A percentile compares a stretch with the other conserved stretches of the same genome.
phyloP scores from a whole-genome alignment of 352 stramenopile species.

The Sclerospora graminicola region DNA sequence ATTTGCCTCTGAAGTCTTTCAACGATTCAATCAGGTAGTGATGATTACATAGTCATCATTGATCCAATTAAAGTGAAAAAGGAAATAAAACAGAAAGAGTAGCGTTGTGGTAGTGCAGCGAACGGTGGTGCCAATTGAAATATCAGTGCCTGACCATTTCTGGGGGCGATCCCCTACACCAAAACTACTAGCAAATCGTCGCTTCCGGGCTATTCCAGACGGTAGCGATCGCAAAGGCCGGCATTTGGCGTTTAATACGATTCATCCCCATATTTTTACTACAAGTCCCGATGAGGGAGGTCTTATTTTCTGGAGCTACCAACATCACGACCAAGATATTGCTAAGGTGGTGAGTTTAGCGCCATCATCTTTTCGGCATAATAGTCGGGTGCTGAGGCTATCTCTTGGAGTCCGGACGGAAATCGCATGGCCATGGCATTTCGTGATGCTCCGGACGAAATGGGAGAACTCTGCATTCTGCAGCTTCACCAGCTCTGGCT shows the following conservation, averaged over 20 bases:
- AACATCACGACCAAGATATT: too few species aligned
- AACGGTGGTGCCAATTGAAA: slow-evolving; percentile 24
- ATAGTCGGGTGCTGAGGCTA: too few species aligned
- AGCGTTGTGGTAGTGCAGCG: slow-evolving; percentile 4
- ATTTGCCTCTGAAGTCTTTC: too few species aligned
- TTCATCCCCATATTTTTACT: slow-evolving; percentile 53
- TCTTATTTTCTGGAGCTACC: too few species aligned
- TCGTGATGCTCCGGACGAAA: slow-evolving; percentile 42
- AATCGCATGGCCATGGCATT: slow-evolving; percentile 74
- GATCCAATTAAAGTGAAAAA: too few species aligned
- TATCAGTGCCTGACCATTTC: slow-evolving; percentile 58
- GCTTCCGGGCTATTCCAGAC: slow-evolving; percentile 49
- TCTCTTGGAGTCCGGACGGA: too few species aligned
- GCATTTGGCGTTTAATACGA: slow-evolving; percentile 69
- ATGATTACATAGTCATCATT: too few species aligned
- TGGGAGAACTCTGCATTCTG: slow-evolving; percentile 71
- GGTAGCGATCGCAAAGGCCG: slow-evolving; percentile 55
- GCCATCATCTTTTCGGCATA: too few species aligned
- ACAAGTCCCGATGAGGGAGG: too few species aligned
- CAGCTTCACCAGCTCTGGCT: slow-evolving; percentile 55
- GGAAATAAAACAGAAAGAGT: too few species aligned
- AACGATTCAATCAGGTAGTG: too few species aligned
- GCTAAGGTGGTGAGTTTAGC: too few species aligned
- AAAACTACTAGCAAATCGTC: slow-evolving; percentile 63
- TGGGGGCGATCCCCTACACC: slow-evolving; percentile 51